Base-by-base conservation (phyloP, 306 rosid species). In the Ochetophila trinervis region DNA sequence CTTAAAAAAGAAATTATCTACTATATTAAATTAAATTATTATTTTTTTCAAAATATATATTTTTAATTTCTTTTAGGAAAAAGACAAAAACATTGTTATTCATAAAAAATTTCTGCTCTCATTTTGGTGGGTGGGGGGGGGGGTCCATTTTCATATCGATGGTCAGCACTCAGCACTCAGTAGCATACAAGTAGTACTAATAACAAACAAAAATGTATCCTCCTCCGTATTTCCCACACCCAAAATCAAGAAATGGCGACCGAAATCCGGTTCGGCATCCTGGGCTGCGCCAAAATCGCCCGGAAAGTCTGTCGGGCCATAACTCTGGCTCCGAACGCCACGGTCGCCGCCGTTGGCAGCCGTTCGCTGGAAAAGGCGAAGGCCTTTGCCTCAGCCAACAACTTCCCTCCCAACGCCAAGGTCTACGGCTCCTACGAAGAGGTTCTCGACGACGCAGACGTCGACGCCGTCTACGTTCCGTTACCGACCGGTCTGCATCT, bases 281-380 rank as follows among this genome's bases (percentile, higher is more conserved):
- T 93, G n/a, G 99, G 97, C 1, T 90, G 97, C 53, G 99, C 99
- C 21, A 78, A 86, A 0, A 87, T 93, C 34, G 62, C 97, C 55
- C 70, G 88, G 35, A 93, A 93, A 75, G 51, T 90, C 2, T 78
- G 86, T 14, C 85, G 91, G n/a, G 96, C 99, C 64, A 83, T 87
- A 48, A 66, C 23, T 21, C 72, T 7, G 6, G 86, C 97, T n/a
- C 96, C 85, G 6, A 87, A 86, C 57, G 78, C 97, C 59, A 70
- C 70, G 0, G 60, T 93, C 16, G 36, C 8, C 3, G 96, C 94
- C 66, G 73, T 93, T 9, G 91, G 82, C 8, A 90, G 96, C 74
- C 91, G 99, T 16, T 82, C 94, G 0, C 8, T 76, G 0, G 97
- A 87, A 18, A 89, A 90, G 72, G 99, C 96, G 6, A 3, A 51